Conservation (phyloP, 2,329 filamentous ascomycete species). For the Neoscytalidium dimidiatum region DNA sequence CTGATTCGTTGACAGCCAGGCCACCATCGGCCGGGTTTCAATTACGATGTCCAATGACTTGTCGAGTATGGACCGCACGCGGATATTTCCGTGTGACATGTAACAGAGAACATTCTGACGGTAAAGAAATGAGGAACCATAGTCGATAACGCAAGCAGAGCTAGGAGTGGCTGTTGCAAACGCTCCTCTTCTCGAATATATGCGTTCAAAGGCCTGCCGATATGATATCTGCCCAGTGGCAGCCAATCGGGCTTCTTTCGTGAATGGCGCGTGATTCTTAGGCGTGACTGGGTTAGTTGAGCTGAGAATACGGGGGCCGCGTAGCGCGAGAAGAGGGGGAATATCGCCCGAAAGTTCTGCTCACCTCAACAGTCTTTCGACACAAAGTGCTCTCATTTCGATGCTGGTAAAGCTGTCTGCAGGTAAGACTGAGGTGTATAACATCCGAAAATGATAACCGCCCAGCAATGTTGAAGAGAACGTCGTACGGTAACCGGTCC, state of each 20-base stretch:
- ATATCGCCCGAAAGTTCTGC: conserved; percentile 14
- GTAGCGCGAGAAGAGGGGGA: conserved; percentile 20
- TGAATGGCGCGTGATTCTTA: conserved; percentile 47
- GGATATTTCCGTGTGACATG: conserved; percentile 32
- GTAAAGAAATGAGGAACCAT: conserved; percentile 64
- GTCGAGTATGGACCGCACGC: not conserved
- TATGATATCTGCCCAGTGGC: conserved; percentile 42
- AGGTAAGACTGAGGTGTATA: conserved; percentile 57
- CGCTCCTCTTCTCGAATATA: conserved; percentile 63
- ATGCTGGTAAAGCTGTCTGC: conserved; percentile 53
- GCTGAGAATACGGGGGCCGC: too few species aligned
- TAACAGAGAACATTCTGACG: conserved; percentile 67
- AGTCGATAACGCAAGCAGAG: conserved; percentile 59
- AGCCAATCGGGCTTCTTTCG: conserved; percentile 48
- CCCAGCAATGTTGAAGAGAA: conserved; percentile 61
- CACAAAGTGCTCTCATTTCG: conserved; percentile 59
- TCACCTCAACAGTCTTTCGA: conserved; percentile 60
- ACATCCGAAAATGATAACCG: not conserved
- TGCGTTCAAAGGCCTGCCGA: conserved; percentile 57
- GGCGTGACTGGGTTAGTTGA: not conserved
- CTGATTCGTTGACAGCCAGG: not conserved
- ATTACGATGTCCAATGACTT: not conserved
- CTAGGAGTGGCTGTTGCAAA: conserved; percentile 65
- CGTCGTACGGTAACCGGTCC: conserved; percentile 61
- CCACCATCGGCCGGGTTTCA: not conserved